A percentile compares a stretch with the other conserved stretches of the same genome.
Conservation (phyloP, 2,329 filamentous ascomycete genomes). For the Fusarium sp. region DNA sequence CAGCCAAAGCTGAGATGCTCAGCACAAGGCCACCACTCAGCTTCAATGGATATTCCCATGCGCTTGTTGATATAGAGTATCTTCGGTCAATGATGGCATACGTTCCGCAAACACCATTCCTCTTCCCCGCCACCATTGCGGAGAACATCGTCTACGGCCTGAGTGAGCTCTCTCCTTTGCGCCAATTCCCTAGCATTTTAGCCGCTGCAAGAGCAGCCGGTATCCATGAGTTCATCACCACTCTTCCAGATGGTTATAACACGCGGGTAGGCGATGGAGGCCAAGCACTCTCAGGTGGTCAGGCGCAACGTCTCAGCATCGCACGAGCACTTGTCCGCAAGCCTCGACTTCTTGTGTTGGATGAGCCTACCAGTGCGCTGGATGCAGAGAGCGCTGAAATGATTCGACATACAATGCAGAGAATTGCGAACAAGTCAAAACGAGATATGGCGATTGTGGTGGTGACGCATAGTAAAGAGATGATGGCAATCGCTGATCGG, state of each 20-base stretch:
- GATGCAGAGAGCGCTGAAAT: slow-evolving; percentile 75
- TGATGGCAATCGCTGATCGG: slow-evolving; percentile 85
- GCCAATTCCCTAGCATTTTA: slow-evolving; percentile 59
- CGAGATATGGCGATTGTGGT: slow-evolving; percentile 76
- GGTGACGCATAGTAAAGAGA: slow-evolving; percentile 84
- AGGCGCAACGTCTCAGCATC: slow-evolving; percentile 84
- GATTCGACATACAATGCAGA: slow-evolving; percentile 72
- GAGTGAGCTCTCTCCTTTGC: slow-evolving; percentile 63
- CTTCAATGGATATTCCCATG: slow-evolving; percentile 69
- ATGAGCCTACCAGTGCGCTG: slow-evolving; percentile 87
- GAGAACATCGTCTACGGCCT: slow-evolving; percentile 89
- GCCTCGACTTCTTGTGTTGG: slow-evolving; percentile 81
- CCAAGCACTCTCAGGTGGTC: slow-evolving; percentile 79
- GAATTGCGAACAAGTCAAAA: slow-evolving; percentile 58
- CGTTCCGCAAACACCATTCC: slow-evolving; percentile 76
- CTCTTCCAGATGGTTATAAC: slow-evolving; percentile 69
- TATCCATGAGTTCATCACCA: slow-evolving; percentile 81
- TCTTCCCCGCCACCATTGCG: slow-evolving; percentile 82
- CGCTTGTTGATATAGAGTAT: slow-evolving; percentile 68
- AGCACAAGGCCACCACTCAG: slow-evolving; percentile 57
- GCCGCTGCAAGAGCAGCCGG: slow-evolving; percentile 69
- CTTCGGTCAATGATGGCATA: slow-evolving; percentile 74
- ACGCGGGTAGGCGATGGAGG: slow-evolving; percentile 84
- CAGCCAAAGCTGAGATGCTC: slow-evolving; percentile 36
- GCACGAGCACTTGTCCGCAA: slow-evolving; percentile 80